Conservation (phyloP, 768 basidiomycete genomes). For the Lactarius psammicola region DNA sequence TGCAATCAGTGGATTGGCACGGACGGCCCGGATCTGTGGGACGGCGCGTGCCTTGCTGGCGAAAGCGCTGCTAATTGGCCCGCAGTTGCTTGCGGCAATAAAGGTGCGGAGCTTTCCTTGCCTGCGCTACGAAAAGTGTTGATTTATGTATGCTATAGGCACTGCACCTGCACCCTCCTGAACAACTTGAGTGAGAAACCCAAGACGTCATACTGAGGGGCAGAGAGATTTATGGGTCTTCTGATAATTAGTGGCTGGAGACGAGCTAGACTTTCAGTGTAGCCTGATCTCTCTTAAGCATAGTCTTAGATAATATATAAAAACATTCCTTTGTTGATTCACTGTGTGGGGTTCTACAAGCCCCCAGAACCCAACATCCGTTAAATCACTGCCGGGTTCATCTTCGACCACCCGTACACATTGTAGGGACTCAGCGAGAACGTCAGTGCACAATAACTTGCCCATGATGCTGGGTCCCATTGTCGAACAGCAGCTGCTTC, state of each 20-base stretch:
- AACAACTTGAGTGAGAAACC: neutral
- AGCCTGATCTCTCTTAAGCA: neutral
- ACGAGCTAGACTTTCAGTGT: neutral
- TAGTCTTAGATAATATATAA: neutral
- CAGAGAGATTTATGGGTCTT: neutral
- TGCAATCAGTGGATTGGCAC: slow-evolving; percentile 58
- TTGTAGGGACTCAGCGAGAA: neutral
- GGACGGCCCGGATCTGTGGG: slow-evolving; percentile 46
- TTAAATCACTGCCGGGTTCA: slow-evolving; percentile 25
- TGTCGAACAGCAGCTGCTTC: slow-evolving; percentile 19
- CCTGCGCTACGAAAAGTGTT: neutral
- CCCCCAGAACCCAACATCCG: slow-evolving; percentile 10
- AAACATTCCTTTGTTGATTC: neutral
- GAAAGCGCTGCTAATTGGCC: too few relatives aligned
- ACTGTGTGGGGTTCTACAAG: neutral
- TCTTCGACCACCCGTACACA: slow-evolving; percentile 27
- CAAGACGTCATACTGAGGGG: neutral
- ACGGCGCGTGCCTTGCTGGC: slow-evolving; percentile 51
- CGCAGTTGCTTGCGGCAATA: too few relatives aligned
- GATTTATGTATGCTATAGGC: neutral
- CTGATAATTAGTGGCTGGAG: too few relatives aligned
- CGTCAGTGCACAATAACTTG: neutral
- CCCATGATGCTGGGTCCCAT: too few relatives aligned
- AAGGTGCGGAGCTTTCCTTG: slow-evolving; percentile 38
- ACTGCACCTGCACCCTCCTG: slow-evolving; percentile 13